phyloP scores from a whole-genome alignment of 768 basidiomycete genomes.

The Termitomyces sp. region DNA sequence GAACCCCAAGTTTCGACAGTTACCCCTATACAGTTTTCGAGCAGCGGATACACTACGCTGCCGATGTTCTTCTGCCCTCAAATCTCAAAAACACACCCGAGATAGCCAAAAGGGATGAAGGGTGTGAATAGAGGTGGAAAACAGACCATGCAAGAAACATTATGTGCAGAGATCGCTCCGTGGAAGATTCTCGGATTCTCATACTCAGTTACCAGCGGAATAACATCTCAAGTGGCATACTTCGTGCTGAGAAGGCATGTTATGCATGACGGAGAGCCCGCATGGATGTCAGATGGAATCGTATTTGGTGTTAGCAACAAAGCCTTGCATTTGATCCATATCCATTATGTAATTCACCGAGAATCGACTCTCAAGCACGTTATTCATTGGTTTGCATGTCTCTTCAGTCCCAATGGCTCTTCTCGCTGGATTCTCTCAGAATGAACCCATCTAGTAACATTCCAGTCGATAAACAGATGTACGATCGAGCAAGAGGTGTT shows the following conservation, averaged over 20 bases:
- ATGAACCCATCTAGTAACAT: slow-evolving; percentile 49
- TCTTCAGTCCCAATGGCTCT: slow-evolving; percentile 63
- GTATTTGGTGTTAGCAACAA: too few relatives aligned
- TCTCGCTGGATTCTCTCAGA: slow-evolving; percentile 53
- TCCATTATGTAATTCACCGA: slow-evolving; percentile 3
- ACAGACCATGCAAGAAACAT: not conserved
- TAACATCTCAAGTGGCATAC: not conserved
- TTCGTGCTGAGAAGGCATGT: not conserved
- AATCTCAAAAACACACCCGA: not conserved
- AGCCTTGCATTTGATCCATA: too few relatives aligned
- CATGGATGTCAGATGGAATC: not conserved
- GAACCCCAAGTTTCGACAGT: not conserved
- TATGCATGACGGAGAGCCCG: not conserved
- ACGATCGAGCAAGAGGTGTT: slow-evolving; percentile 75
- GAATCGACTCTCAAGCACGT: not conserved
- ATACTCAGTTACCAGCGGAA: not conserved
- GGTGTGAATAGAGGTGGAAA: not conserved
- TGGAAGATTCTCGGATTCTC: not conserved
- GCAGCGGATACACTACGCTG: too few relatives aligned
- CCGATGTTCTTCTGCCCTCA: not conserved
- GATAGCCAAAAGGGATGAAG: not conserved
- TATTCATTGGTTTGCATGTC: slow-evolving; percentile 5
- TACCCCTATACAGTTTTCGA: not conserved
- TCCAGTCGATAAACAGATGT: slow-evolving; percentile 66
- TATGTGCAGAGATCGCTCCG: not conserved